These are phyloP conservation scores for Scleroderma bovista DNA, from an alignment of 768 basidiomycete genomes.

Conservation along the genomic window DNA sequence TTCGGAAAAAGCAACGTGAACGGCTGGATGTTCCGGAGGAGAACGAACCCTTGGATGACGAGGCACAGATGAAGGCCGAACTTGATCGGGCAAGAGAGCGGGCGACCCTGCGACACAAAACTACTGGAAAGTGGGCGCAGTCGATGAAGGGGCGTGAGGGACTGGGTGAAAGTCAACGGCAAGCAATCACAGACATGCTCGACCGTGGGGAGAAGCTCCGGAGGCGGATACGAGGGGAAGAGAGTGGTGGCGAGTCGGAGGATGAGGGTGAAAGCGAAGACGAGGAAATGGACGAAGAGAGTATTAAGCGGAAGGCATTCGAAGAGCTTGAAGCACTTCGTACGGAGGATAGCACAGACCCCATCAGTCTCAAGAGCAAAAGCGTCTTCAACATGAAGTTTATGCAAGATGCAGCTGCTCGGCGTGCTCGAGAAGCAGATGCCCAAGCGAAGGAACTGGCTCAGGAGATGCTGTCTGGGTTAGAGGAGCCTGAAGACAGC, in stretches of 20 bases:
- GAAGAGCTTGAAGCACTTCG: slow-evolving; percentile 64
- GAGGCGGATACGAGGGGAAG: slow-evolving; percentile 67
- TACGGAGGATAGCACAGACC: slow-evolving; percentile 29
- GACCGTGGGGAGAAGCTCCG: slow-evolving; percentile 74
- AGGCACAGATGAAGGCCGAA: slow-evolving; percentile 61
- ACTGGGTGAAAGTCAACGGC: slow-evolving; percentile 53
- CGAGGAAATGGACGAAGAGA: slow-evolving; percentile 35
- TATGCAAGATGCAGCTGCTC: slow-evolving; percentile 87
- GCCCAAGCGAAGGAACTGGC: slow-evolving; percentile 68
- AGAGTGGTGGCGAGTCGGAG: slow-evolving; percentile 49
- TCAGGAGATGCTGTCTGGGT: slow-evolving; percentile 53
- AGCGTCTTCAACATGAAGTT: slow-evolving; percentile 96
- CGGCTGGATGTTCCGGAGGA: slow-evolving; percentile 46
- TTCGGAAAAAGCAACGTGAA: slow-evolving; percentile 74
- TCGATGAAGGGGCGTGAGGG: slow-evolving; percentile 67
- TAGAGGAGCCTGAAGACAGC: slow-evolving; percentile 26
- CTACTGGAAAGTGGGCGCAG: slow-evolving; percentile 84
- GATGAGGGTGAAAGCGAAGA: slow-evolving; percentile 39
- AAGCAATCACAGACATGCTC: slow-evolving; percentile 83
- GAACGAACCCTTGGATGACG: slow-evolving; percentile 42
- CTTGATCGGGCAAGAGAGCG: slow-evolving; percentile 79
- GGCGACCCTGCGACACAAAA: slow-evolving; percentile 84
- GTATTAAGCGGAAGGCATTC: slow-evolving; percentile 63
- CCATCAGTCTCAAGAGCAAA: slow-evolving; percentile 39
- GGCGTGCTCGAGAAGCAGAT: slow-evolving; percentile 52